Percentiles rank a stretch among this genome's conserved stretches.
These are phyloP conservation scores for Ganoderma resinaceum DNA, from an alignment of 1,284 basidiomycete genomes.

Conservation along the genomic window DNA sequence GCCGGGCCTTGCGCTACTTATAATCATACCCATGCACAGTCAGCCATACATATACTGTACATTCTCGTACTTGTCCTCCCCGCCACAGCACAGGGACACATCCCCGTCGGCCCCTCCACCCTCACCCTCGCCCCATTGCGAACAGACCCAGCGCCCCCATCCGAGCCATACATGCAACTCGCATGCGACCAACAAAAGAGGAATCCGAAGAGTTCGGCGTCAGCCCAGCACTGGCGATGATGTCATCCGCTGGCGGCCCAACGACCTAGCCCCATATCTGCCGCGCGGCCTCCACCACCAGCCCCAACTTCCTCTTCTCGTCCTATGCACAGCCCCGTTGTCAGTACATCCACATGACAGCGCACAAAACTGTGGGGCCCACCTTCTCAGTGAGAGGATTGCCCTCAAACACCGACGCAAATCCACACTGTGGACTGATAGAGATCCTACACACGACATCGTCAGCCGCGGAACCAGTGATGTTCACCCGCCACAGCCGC, in stretches of 20 bases:
- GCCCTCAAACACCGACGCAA: constrained; percentile 72
- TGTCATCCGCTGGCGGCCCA: neutral
- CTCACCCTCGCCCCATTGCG: neutral
- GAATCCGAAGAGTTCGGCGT: neutral
- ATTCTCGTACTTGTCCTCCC: neutral
- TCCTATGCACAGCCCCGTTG: constrained; percentile 29
- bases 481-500: constrained; percentile 8
- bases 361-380: constrained; percentile 23
- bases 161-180: neutral
- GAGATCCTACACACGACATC: constrained; percentile 52
- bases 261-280: constrained; percentile 49
- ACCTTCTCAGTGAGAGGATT: constrained; percentile 68
- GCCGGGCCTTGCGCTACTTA: neutral
- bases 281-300: constrained; percentile 59
- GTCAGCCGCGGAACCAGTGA: constrained; percentile 6
- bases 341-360: constrained; percentile 2
- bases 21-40: neutral
- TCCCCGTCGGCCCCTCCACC: neutral
- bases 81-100: neutral
- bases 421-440: constrained; percentile 80
- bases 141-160: neutral
- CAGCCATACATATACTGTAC: neutral
- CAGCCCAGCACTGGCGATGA: neutral
- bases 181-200: neutral
- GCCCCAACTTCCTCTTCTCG: constrained; percentile 51